A percentile compares a stretch with the other conserved stretches of the same genome.
Conservation (phyloP, 2,329 filamentous ascomycete genomes). For the Aspergillus glaucus region DNA sequence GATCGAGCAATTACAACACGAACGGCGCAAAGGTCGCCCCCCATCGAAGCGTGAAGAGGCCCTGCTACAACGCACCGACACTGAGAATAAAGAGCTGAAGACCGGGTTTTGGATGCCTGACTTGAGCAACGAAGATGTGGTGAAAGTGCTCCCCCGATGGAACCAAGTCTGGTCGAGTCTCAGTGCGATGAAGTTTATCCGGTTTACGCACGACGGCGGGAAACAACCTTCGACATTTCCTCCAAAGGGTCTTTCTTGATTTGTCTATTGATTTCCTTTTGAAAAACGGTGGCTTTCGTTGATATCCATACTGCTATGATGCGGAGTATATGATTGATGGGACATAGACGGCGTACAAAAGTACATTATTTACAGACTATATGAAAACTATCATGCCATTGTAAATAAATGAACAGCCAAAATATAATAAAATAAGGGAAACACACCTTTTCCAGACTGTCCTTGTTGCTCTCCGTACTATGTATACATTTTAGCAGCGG, state of each 20-base stretch:
- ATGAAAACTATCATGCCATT: not conserved
- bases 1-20: constrained; percentile 46
- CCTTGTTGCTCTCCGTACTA: not conserved
- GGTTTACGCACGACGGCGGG: constrained; percentile 60
- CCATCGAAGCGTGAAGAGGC: constrained; percentile 70
- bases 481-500: not conserved
- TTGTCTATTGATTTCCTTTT: constrained; percentile 7
- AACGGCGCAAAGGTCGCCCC: constrained; percentile 71
- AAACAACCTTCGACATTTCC: constrained; percentile 71
- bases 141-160: constrained; percentile 64
- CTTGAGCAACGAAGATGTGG: constrained; percentile 60
- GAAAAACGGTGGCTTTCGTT: constrained; percentile 19
- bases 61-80: constrained; percentile 63
- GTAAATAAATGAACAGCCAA: not conserved
- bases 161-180: constrained; percentile 79
- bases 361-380: not conserved
- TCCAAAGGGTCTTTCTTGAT: constrained; percentile 53
- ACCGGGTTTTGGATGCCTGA: constrained; percentile 79
- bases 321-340: constrained; percentile 4
- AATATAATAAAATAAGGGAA: not conserved
- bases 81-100: constrained; percentile 71
- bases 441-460: not conserved
- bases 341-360: not conserved
- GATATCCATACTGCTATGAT: not conserved
- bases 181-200: constrained; percentile 68